Percentiles rank a stretch among this genome's conserved stretches.
Evolutionary conservation across 2,329 filamentous ascomycete species (phyloP).

Genomic region (Xylariaceae sp.): DNA sequence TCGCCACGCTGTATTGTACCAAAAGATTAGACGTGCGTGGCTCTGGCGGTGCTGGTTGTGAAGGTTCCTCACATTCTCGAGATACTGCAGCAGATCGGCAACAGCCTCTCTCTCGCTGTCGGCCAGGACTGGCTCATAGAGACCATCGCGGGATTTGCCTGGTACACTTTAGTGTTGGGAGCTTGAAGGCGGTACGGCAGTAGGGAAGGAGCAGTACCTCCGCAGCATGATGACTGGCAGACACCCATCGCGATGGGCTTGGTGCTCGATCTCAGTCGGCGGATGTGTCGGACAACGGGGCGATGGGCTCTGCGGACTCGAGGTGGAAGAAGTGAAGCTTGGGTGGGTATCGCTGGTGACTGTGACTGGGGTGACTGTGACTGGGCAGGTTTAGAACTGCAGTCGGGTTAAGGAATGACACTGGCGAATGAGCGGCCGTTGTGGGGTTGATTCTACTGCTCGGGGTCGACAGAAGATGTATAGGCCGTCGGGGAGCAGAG

Average conservation of each 20-base stretch:
- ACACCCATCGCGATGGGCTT: slow-evolving; percentile 31
- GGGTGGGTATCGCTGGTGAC: neutral
- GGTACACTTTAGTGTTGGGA: slow-evolving; percentile 29
- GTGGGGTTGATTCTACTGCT: too few relatives aligned
- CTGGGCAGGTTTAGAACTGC: slow-evolving; percentile 5
- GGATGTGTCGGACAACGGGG: neutral
- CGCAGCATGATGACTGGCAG: slow-evolving; percentile 35
- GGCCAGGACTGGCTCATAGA: slow-evolving; percentile 84
- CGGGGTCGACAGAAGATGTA: too few relatives aligned
- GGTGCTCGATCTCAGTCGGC: slow-evolving; percentile 7
- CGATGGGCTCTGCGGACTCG: neutral
- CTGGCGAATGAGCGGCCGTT: neutral
- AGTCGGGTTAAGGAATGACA: slow-evolving; percentile 6
- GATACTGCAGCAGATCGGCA: slow-evolving; percentile 88
- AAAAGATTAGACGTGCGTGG: slow-evolving; percentile 24
- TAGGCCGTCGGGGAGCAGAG: neutral
- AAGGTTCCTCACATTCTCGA: slow-evolving; percentile 76
- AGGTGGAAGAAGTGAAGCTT: neutral
- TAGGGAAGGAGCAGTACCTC: slow-evolving; percentile 27
- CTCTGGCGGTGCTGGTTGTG: neutral
- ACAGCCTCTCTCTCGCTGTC: slow-evolving; percentile 97
- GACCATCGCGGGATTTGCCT: slow-evolving; percentile 76
- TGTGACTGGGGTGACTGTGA: slow-evolving; percentile 7
- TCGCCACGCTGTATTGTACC: slow-evolving; percentile 70
- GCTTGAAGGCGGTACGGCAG: slow-evolving; percentile 7